Evolutionary conservation across 169 alveolate genomes (phyloP), one percentile per base, ranked within the genome.

Genomic region (Hepatocystis sp.): DNA sequence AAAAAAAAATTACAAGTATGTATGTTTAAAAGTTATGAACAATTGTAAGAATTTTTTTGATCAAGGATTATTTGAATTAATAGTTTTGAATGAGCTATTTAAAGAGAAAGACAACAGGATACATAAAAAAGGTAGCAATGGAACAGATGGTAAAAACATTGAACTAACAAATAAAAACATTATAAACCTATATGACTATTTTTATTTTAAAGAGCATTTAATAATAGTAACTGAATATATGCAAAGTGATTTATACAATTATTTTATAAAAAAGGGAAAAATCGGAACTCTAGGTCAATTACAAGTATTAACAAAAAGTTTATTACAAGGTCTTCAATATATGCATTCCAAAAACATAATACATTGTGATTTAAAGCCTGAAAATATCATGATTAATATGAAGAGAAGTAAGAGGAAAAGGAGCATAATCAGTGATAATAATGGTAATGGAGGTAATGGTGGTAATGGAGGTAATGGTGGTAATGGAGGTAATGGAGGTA

Each of bases 351-450:
- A 93, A 67, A 96, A 96, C 61, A 95, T 98, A 44, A 93, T 96
- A 44, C 99, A 98, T 91, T 88, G 99, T 58, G 99, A 98, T 94
- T 90, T 98, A 78, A 98, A 98, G 66, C 99, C 99, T 23, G 99
- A 97, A 66, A 98, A 98, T 93, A 93, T 98, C 51, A 81, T 81
- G 89, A 81, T 81, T 10, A 81, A 47, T 65, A 81, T 81, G 84
- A 81, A 61, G 30, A 60, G 40, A 44, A 39, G 46, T 15, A 81
- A 81, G 44, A 60, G 28, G 36, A 36, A 11, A 17, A 4, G 13
- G 27, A 42, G 60, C 42, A 49, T 7, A 32, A 19, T 11, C 4
- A 47, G 47, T 10, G 47, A 56, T 39, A 71, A 56, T 4, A 30
- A 27, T 65, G 47, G 47, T 36, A 7, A 5, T 7, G n/a, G n/a